Evolutionary conservation across 306 rosid genomes (phyloP), one percentile per base, ranked within the genome.

Genomic region (Pterocarpus macrocarpus): DNA sequence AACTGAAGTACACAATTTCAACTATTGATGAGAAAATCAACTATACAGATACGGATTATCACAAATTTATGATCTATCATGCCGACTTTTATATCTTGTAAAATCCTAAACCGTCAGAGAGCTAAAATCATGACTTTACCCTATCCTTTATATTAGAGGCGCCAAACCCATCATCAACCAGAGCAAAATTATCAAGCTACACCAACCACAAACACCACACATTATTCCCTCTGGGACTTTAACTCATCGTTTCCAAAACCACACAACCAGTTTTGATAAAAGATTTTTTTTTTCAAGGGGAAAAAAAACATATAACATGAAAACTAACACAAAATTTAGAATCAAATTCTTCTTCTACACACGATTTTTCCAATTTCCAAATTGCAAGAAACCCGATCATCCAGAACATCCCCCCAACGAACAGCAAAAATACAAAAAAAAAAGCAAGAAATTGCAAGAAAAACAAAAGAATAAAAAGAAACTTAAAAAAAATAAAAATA

Each of bases 251-350:
- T 49, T 28, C 64, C 71, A 44, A 33, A 39, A 32, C 61, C 63
- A 45, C 79, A 72, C 76, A 81, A 53, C 43, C 69, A 74, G 71
- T 12, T 41, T 64, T 53, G 17, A 44, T 10, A 56, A 45, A 15
- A 16, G 16, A 33, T 15, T 8, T 14, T 53, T 2, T 15, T 2
- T 8, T 4, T 8, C 5, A 2, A 4, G 0, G 3, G 9, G 1
- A 49, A 3, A 13, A 2, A 49, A 2, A 17, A 5, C 59, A 1
- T 12, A 3, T 41, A 10, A 44, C 22, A 17, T 14, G 5, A 36
- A 39, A 62, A 0, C 2, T 41, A 16, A 12, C 33, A 13, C 5
- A 53, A 12, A 80, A 22, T 22, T 22, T 22, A 22, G 28, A 22
- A 22, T 22, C 28, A 0, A 22, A 22, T 22, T 22, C 28, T 22